Evolutionary conservation across 306 rosid genomes (phyloP).

Genomic region (Quercus wislizeni): DNA sequence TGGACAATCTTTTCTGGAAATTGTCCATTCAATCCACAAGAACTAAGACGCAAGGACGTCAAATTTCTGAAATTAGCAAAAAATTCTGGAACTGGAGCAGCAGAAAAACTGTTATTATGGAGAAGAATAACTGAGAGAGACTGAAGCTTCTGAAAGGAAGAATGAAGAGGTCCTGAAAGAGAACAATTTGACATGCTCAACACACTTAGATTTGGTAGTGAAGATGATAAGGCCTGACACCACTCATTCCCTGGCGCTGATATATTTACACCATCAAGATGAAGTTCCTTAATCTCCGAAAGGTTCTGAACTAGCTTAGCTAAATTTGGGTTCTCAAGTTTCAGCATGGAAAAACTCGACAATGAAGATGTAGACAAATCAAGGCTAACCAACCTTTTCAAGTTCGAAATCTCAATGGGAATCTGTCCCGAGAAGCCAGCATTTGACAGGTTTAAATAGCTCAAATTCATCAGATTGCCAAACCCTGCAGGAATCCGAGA

Average conservation of each 20-base stretch:
- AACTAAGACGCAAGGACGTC: constrained; percentile 19
- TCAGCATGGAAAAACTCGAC: constrained; percentile 7
- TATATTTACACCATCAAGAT: constrained; percentile 46
- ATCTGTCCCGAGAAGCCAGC: constrained; percentile 42
- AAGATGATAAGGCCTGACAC: constrained; percentile 28
- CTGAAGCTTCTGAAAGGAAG: constrained; percentile 10
- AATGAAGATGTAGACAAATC: constrained; percentile 19
- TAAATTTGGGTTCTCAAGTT: constrained; percentile 35
- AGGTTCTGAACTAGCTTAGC: constrained; percentile 29
- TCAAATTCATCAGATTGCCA: constrained; percentile 25
- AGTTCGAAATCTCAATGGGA: constrained; percentile 35
- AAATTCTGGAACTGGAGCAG: constrained; percentile 17
- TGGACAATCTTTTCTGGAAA: constrained; percentile 30
- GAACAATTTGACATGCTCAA: constrained; percentile 15
- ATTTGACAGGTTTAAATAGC: constrained; percentile 25
- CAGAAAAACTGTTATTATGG: neutral
- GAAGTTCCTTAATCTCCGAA: constrained; percentile 20
- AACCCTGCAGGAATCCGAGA: constrained; percentile 32
- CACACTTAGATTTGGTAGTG: constrained; percentile 17
- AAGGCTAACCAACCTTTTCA: constrained; percentile 43
- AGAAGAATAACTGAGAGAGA: constrained; percentile 31
- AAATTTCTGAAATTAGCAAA: constrained; percentile 17
- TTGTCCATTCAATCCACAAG: neutral
- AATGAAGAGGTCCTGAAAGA: constrained; percentile 36
- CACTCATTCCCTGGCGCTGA: constrained; percentile 40